Base-by-base conservation (phyloP, 768 basidiomycete species). In the Suillus placidus region DNA sequence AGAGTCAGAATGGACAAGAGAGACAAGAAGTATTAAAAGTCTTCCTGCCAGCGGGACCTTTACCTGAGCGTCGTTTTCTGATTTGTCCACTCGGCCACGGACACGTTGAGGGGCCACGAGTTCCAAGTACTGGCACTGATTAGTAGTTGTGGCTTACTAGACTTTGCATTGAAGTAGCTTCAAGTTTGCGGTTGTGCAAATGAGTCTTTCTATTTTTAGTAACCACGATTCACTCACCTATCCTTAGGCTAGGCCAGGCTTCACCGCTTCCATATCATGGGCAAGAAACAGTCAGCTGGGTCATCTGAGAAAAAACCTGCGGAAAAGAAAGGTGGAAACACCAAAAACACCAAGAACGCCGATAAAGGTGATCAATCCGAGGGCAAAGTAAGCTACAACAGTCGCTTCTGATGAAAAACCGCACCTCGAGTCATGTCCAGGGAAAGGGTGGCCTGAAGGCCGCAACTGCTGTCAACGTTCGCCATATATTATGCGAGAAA, bases 401-500 rank as follows among this genome's bases (percentile, higher is more conserved):
- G 58, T 60, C 18, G 26, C 40, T 42, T 60, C 58, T 23, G 30
- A 63, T 65, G 26, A 61, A 60, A n/a, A 60, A 60, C 20, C 47
- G 35, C 63, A 55, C 37, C 65, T 47, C 30, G 14, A 34, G 12
- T 23, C 14, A 12, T 63, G 40, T 64, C 40, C 56, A 85, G 85
- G 82, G 79, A 18, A 89, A 88, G 73, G 84, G 85, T 32, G 81
- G 80, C 2, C 74, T 94, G 76, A 94, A 93, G 77, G 79, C 92
- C 34, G 93, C 93, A 13, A 93, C 87, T 8, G 87, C 93, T 35
- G 80, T 95, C 45, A 94, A 94, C 73, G 93, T 95, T 37, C 88
- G 93, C 35, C 93, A 95, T 74, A 92, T 95, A 51, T 80, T 95
- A 26, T 95, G 93, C 76, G 93, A 95, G 78, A 95, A 94, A 71